phyloP scores from a whole-genome alignment of 495 filamentous ascomycete species.

The Talaromyces stipitatus region DNA sequence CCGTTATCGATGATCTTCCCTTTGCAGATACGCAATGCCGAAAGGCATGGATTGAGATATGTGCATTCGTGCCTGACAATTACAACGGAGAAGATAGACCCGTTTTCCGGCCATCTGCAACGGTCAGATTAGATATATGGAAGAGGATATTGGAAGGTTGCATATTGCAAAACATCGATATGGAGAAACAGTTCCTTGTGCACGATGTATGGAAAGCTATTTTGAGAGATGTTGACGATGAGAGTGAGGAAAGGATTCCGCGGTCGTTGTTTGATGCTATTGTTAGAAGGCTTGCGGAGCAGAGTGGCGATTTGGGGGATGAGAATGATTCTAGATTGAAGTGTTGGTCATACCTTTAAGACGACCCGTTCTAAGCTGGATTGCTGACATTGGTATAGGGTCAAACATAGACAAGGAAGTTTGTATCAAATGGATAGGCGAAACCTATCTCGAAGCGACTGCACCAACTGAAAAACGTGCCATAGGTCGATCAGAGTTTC shows the following conservation, averaged over 20 bases:
- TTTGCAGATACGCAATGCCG: slow-evolving; percentile 37
- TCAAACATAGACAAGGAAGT: slow-evolving; percentile 37
- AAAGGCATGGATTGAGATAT: slow-evolving; percentile 38
- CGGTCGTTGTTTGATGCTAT: slow-evolving; percentile 35
- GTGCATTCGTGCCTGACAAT: slow-evolving; percentile 35
- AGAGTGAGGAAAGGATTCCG: slow-evolving; percentile 26
- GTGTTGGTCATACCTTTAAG: slow-evolving; percentile 25
- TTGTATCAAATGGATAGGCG: slow-evolving; percentile 44
- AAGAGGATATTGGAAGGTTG: slow-evolving; percentile 37
- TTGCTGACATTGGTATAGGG: slow-evolving; percentile 15
- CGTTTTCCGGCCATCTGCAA: slow-evolving; percentile 29
- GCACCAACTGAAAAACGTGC: slow-evolving; percentile 28
- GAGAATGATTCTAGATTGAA: slow-evolving; percentile 18
- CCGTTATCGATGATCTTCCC: slow-evolving; percentile 36
- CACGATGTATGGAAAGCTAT: slow-evolving; percentile 40
- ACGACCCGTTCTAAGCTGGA: background rate
- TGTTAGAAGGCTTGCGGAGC: slow-evolving; percentile 28
- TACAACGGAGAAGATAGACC: slow-evolving; percentile 5
- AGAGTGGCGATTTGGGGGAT: background rate
- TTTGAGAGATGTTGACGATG: slow-evolving; percentile 31
- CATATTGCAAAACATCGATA: slow-evolving; percentile 34
- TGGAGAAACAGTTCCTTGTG: slow-evolving; percentile 39
- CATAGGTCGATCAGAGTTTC: slow-evolving; percentile 37
- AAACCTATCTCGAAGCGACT: slow-evolving; percentile 41
- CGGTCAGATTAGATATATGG: slow-evolving; percentile 36